Percentiles rank a stretch among this genome's conserved stretches.
phyloP scores from a whole-genome alignment of 768 basidiomycete species.

The Kwoniella shandongensis region DNA sequence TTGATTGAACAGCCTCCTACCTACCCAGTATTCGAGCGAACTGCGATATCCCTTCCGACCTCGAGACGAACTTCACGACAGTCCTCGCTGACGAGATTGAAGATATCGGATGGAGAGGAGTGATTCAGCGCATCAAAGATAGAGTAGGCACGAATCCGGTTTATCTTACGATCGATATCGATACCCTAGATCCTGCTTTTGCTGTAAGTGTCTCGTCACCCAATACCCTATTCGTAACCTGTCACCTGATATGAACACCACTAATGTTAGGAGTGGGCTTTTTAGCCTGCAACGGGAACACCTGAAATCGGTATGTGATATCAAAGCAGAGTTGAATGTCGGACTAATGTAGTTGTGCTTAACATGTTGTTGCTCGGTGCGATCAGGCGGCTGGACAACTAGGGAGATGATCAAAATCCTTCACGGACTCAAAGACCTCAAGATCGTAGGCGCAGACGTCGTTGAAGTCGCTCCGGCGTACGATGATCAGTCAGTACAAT shows the following conservation, averaged over 20 bases:
- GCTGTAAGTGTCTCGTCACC: slow-evolving; percentile 22
- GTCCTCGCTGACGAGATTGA: slow-evolving; percentile 69
- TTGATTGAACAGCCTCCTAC: too few relatives aligned
- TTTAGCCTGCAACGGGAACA: slow-evolving; percentile 14
- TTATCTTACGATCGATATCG: slow-evolving; percentile 58
- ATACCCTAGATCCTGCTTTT: slow-evolving; percentile 33
- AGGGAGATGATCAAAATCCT: slow-evolving; percentile 55
- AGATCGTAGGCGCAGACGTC: slow-evolving; percentile 54
- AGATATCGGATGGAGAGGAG: slow-evolving; percentile 67
- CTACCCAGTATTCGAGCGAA: slow-evolving; percentile 11
- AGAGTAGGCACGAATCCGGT: slow-evolving; percentile 73
- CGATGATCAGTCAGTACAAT: slow-evolving; percentile 3
- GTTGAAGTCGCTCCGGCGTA: slow-evolving; percentile 51
- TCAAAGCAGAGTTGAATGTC: too few relatives aligned
- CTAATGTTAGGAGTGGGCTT: not conserved
- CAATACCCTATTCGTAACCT: too few relatives aligned
- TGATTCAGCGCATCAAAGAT: slow-evolving; percentile 67
- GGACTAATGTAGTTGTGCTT: not conserved
- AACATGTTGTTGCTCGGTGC: not conserved
- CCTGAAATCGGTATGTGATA: slow-evolving; percentile 12
- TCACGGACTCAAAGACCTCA: slow-evolving; percentile 52
- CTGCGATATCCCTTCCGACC: slow-evolving; percentile 14
- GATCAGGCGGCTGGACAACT: slow-evolving; percentile 39
- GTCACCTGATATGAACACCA: slow-evolving; percentile 12
- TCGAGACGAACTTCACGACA: slow-evolving; percentile 16